Evolutionary conservation across 176 grass and related monocot genomes (phyloP).

Genomic region (Oryza nivara): DNA sequence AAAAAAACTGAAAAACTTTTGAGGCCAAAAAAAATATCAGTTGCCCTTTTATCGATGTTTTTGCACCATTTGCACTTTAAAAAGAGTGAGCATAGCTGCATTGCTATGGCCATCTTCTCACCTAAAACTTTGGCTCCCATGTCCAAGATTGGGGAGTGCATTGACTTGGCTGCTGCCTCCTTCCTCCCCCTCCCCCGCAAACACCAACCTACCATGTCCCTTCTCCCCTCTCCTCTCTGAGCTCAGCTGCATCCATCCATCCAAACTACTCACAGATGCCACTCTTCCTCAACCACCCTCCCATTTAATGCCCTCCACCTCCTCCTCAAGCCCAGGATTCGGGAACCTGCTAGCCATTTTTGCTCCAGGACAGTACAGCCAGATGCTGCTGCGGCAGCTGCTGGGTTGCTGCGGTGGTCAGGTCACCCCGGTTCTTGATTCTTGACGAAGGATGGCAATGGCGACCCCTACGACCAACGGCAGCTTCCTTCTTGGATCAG

Average conservation of each 20-base stretch:
- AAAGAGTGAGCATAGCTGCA: too few relatives aligned
- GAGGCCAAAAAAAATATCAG: too few relatives aligned
- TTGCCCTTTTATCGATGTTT: too few relatives aligned
- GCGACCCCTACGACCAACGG: neutral
- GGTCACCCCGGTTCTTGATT: neutral
- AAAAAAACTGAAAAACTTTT: too few relatives aligned
- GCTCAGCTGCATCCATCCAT: neutral
- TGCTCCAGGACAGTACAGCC: neutral
- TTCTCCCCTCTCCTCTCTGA: too few relatives aligned
- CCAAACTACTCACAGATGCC: too few relatives aligned
- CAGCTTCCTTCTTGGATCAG: conserved; percentile 8
- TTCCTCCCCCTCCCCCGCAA: neutral
- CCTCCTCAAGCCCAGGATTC: conserved; percentile 11
- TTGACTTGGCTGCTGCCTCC: neutral
- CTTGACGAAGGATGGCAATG: conserved; percentile 8
- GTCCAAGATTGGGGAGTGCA: neutral
- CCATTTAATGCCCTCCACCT: conserved; percentile 10
- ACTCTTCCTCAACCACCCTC: neutral
- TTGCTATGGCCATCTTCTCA: neutral
- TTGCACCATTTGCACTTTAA: too few relatives aligned
- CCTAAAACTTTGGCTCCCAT: neutral
- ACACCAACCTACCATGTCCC: neutral
- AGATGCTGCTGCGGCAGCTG: neutral
- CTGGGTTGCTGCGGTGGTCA: neutral
- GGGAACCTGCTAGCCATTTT: conserved; percentile 22